Conservation (phyloP, 208 protist genomes). For the Acanthamoeba healyi region DNA sequence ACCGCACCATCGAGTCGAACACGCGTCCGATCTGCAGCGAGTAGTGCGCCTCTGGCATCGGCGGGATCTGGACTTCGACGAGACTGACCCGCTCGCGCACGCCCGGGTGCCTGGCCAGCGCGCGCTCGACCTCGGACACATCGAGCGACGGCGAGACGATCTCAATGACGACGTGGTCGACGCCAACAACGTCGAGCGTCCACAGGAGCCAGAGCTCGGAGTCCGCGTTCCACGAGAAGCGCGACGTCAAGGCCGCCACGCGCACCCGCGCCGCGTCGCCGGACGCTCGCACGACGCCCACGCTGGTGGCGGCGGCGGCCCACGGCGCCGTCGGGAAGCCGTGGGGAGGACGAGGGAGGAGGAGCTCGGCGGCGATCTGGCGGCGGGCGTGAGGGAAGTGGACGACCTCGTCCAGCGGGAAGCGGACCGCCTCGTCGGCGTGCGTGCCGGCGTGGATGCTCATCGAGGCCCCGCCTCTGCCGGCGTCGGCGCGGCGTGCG, state of each 20-base stretch:
- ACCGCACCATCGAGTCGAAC: not conserved
- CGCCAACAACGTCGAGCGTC: conserved; percentile 28
- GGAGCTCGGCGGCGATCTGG: not conserved
- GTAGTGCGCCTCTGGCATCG: not conserved
- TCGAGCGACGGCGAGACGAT: not conserved
- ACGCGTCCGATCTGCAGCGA: not conserved
- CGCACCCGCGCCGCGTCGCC: not conserved
- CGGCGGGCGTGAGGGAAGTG: not conserved
- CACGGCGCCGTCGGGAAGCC: conserved; percentile 2
- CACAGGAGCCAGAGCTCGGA: conserved; percentile 48
- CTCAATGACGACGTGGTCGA: conserved; percentile 18
- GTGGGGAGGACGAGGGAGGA: not conserved
- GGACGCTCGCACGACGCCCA: not conserved
- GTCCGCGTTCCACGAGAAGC: not conserved
- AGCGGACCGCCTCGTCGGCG: not conserved
- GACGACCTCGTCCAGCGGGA: not conserved
- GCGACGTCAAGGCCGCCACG: not conserved
- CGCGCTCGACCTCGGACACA: not conserved
- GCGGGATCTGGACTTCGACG: not conserved
- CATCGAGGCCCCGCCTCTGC: not conserved
- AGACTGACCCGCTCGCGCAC: conserved; percentile 1
- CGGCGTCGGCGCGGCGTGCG: too few relatives aligned
- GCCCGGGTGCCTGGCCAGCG: not conserved
- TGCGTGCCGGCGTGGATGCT: not conserved
- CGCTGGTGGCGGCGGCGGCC: not conserved